Evolutionary conservation across 345 rosid genomes (phyloP).

Genomic region (Firmiana major): DNA sequence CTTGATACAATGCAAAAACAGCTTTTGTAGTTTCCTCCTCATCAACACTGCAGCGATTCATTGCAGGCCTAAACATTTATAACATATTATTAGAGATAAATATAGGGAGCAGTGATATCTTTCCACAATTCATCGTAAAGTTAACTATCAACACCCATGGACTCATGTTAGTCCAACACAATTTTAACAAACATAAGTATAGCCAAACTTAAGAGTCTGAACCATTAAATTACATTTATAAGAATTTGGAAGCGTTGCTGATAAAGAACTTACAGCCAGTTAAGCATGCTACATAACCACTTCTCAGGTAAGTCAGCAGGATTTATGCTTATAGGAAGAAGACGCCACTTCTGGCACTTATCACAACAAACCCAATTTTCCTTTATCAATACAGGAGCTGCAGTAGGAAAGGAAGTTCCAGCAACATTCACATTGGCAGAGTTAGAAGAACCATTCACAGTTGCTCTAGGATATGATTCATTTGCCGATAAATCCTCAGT

Average conservation of each 20-base stretch:
- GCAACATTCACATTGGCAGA: conserved; percentile 29
- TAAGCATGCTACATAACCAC: conserved; percentile 93
- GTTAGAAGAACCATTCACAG: conserved; percentile 31
- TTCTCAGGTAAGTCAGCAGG: conserved; percentile 75
- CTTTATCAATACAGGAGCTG: conserved; percentile 47
- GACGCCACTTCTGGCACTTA: conserved; percentile 89
- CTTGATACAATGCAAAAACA: conserved; percentile 38
- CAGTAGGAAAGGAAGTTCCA: conserved; percentile 42
- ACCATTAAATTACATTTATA: not conserved
- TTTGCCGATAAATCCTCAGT: conserved; percentile 27
- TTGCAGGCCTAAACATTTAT: conserved; percentile 64
- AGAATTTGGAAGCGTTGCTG: not conserved
- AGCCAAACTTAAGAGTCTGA: not conserved
- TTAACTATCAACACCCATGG: not conserved
- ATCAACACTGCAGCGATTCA: conserved; percentile 64
- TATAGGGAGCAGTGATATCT: not conserved
- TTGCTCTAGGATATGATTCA: conserved; percentile 29
- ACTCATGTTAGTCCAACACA: not conserved
- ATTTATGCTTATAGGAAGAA: conserved; percentile 68
- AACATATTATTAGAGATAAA: conserved; percentile 17
- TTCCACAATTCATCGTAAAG: conserved; percentile 1
- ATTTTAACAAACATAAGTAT: not conserved
- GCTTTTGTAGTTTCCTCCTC: conserved; percentile 85
- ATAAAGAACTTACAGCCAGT: conserved; percentile 88
- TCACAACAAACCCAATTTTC: conserved; percentile 92